Conservation (phyloP, 2,329 filamentous ascomycete species). For the Aspergillus chevalieri region DNA sequence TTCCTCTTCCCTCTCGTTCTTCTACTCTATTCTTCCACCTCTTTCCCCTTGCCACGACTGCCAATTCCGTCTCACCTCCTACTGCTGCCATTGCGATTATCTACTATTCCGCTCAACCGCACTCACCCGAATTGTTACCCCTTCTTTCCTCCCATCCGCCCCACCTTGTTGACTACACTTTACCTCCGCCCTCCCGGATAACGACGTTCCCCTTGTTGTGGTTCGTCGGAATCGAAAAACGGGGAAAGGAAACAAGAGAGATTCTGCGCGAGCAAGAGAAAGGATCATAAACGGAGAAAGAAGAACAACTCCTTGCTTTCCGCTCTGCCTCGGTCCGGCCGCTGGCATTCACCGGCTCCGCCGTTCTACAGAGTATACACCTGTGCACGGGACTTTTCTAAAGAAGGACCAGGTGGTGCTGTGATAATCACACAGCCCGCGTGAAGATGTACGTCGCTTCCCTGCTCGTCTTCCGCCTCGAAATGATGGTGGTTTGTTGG, state of each 20-base stretch:
- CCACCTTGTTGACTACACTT: not conserved
- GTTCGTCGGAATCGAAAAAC: not conserved
- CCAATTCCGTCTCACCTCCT: not conserved
- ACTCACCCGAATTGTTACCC: not conserved
- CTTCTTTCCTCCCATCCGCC: not conserved
- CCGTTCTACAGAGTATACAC: not conserved
- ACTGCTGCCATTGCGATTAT: not conserved
- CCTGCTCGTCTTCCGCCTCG: not conserved
- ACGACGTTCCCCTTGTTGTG: not conserved
- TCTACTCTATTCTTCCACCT: constrained; percentile 1
- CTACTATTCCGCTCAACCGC: not conserved
- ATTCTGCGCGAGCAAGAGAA: no score
- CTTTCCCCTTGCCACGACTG: not conserved
- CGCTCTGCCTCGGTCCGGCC: not conserved
- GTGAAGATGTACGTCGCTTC: constrained; percentile 16
- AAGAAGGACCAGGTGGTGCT: constrained; percentile 4
- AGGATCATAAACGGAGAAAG: not conserved
- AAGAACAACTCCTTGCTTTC: not conserved
- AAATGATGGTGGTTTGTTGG: no score
- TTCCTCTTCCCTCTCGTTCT: not conserved
- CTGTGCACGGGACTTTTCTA: not conserved
- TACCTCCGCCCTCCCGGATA: not conserved
- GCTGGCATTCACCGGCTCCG: not conserved
- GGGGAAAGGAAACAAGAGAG: not conserved
- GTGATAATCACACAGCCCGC: constrained; percentile 4